These are phyloP conservation scores for Tulasnella sp. DNA, from an alignment of 768 basidiomycete species.

Conservation along the genomic window DNA sequence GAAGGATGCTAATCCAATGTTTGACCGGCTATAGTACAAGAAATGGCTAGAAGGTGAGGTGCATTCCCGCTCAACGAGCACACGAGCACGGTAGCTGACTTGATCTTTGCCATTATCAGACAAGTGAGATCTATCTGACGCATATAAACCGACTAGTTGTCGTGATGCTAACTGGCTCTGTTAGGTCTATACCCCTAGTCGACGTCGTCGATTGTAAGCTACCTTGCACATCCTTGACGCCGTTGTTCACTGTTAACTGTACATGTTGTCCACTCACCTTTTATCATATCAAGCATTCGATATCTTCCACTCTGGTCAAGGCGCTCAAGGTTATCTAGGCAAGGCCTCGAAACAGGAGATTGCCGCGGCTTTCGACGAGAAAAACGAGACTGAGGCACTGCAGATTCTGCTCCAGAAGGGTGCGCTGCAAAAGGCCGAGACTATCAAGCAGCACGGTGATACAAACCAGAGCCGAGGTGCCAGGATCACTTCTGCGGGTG, in stretches of 20 bases:
- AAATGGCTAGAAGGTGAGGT: conserved; percentile 74
- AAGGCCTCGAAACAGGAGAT: conserved; percentile 80
- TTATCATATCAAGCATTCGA: conserved; percentile 48
- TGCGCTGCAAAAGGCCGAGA: conserved; percentile 51
- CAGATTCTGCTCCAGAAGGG: conserved; percentile 60
- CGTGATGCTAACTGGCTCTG: conserved; percentile 30
- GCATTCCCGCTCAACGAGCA: conserved; percentile 27
- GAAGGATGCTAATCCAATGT: conserved; percentile 6
- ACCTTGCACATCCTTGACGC: not conserved
- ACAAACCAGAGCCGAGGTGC: conserved; percentile 19
- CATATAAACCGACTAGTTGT: not conserved
- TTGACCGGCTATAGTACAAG: conserved; percentile 51
- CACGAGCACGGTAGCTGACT: not conserved
- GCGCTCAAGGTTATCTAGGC: conserved; percentile 70
- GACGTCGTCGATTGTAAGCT: conserved; percentile 75
- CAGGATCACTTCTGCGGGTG: conserved; percentile 1
- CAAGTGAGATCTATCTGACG: not conserved
- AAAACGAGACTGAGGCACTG: conserved; percentile 63
- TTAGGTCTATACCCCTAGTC: conserved; percentile 60
- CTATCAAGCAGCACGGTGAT: not conserved
- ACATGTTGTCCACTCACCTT: not conserved
- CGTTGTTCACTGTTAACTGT: not conserved
- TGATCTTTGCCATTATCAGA: not conserved
- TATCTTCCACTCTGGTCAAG: conserved; percentile 67
- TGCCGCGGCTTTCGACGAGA: conserved; percentile 63